Conservation (phyloP, 2,329 filamentous ascomycete species). For the Ophiostoma ulmi region DNA sequence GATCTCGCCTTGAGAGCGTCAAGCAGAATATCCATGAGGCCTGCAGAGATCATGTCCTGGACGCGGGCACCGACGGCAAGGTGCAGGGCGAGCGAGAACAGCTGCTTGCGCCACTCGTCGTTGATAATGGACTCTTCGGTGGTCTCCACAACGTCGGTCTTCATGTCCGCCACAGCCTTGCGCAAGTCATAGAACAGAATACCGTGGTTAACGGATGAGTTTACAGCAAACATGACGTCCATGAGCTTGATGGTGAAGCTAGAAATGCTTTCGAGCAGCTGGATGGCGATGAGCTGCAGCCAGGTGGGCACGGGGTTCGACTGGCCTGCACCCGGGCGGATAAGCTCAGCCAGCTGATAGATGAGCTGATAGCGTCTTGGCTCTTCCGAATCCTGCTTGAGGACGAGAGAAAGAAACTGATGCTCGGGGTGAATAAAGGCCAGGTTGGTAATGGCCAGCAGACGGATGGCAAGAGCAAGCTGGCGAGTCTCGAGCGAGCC, state of each 20-base stretch:
- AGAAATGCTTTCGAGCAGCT: constrained; percentile 77
- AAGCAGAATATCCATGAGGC: constrained; percentile 82
- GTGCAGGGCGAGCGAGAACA: constrained; percentile 82
- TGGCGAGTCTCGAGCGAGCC: constrained; percentile 62
- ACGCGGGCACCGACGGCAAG: constrained; percentile 70
- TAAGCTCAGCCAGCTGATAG: constrained; percentile 86
- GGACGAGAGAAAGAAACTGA: constrained; percentile 77
- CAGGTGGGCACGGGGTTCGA: constrained; percentile 55
- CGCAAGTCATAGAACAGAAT: constrained; percentile 88
- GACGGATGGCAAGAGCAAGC: constrained; percentile 70
- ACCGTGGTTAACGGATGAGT: constrained; percentile 93
- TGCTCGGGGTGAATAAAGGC: constrained; percentile 81
- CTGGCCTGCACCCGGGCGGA: constrained; percentile 70
- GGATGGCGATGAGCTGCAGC: constrained; percentile 76
- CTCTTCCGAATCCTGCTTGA: constrained; percentile 84
- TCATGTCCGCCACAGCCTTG: constrained; percentile 82
- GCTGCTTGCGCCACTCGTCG: constrained; percentile 83
- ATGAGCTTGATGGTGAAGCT: constrained; percentile 69
- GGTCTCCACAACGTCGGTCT: constrained; percentile 48
- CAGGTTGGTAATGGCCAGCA: constrained; percentile 84
- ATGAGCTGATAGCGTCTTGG: constrained; percentile 82
- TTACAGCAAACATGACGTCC: constrained; percentile 86
- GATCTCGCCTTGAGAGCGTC: constrained; percentile 84
- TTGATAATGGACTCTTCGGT: constrained; percentile 59
- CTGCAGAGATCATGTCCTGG: constrained; percentile 79